A percentile compares a stretch with the other conserved stretches of the same genome.
phyloP scores from a whole-genome alignment of 805 yeast species.

The Saccharomycopsis sp. region DNA sequence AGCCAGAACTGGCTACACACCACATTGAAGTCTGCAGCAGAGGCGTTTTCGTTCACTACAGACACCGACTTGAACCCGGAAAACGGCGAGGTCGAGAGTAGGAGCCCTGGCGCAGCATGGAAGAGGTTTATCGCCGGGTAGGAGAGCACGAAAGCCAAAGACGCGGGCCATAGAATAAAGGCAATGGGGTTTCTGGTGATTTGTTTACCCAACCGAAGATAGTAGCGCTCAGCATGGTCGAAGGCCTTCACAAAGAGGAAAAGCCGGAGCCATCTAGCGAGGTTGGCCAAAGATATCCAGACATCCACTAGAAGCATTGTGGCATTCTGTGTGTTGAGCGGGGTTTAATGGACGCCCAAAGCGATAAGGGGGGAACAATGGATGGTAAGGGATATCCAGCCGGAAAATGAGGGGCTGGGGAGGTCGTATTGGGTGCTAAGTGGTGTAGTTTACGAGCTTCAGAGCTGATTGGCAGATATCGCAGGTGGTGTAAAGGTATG shows the following conservation, averaged over 20 bases:
- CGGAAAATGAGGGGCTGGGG: not conserved
- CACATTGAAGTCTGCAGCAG: conserved; percentile 21
- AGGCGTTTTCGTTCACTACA: conserved; percentile 20
- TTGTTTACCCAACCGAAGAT: conserved; percentile 23
- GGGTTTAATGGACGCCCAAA: not conserved
- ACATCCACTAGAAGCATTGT: not conserved
- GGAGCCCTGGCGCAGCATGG: conserved; percentile 25
- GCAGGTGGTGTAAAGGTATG: no score
- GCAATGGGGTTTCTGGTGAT: conserved; percentile 34
- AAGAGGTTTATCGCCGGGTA: conserved; percentile 42
- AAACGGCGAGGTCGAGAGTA: conserved; percentile 7
- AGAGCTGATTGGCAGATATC: no score
- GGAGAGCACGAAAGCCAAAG: conserved; percentile 40
- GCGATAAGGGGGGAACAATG: not conserved
- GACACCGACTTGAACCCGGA: conserved; percentile 13
- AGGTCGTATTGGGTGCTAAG: not conserved
- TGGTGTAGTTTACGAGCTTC: no score
- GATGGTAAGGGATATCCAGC: no score
- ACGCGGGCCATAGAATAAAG: conserved; percentile 44
- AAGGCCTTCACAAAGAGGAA: not conserved
- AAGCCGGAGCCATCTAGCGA: conserved; percentile 10
- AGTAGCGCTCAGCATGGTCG: conserved; percentile 18
- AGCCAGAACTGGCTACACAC: conserved; percentile 32
- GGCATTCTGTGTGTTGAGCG: not conserved
- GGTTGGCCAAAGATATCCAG: conserved; percentile 24